These are phyloP conservation scores for Conidiobolus incongruus DNA, from an alignment of 371 early-diverging fungal species.

Conservation along the genomic window DNA sequence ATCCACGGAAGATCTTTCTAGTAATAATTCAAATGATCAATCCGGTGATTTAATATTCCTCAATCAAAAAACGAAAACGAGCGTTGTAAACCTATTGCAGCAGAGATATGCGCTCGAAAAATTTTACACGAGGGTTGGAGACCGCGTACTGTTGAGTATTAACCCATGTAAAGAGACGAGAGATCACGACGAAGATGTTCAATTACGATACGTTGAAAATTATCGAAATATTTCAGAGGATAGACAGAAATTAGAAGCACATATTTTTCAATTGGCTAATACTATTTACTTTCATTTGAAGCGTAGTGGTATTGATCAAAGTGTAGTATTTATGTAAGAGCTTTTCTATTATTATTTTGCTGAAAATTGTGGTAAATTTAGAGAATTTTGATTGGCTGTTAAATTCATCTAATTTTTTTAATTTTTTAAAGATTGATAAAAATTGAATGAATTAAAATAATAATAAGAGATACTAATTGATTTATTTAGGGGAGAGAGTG, in stretches of 20 bases:
- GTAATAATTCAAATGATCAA: too few species aligned
- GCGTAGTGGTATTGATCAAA: conserved; percentile 60
- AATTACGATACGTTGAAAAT: conserved; percentile 39
- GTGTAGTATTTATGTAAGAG: conserved; percentile 39
- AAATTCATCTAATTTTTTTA: conserved; percentile 23
- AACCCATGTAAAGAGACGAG: conserved; percentile 21
- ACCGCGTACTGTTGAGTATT: conserved; percentile 25
- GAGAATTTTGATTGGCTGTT: conserved; percentile 7
- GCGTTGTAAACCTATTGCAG: conserved; percentile 20
- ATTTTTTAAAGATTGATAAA: conserved; percentile 28
- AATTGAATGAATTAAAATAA: not conserved
- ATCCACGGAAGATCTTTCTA: too few species aligned
- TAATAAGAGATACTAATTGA: not conserved
- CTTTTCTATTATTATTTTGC: too few species aligned
- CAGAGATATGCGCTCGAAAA: conserved; percentile 28
- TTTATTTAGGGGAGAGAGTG: conserved; percentile 56
- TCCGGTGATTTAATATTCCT: too few species aligned
- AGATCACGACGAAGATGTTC: conserved; percentile 22
- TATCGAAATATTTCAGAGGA: conserved; percentile 16
- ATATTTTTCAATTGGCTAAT: conserved; percentile 58
- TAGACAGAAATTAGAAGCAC: conserved; percentile 29
- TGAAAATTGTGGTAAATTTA: not conserved
- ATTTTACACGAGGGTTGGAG: conserved; percentile 36
- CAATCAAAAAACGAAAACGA: too few species aligned
- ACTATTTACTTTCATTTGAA: conserved; percentile 59